phyloP scores from a whole-genome alignment of 768 basidiomycete genomes.

The Hortiboletus campestris region DNA sequence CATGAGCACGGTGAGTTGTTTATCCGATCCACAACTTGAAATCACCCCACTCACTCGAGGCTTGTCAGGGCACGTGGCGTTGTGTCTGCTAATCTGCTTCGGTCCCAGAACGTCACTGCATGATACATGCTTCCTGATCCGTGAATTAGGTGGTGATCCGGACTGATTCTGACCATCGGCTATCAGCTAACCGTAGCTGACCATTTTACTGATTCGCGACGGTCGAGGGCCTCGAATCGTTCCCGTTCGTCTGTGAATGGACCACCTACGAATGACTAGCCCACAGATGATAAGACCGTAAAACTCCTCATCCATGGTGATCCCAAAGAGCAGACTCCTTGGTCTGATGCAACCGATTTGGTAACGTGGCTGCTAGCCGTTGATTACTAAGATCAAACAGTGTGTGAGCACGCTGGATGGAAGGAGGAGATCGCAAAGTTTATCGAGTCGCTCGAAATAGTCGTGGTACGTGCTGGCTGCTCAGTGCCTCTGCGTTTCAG shows the following conservation, averaged over 20 bases:
- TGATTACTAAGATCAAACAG: not conserved
- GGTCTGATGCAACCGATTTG: too few species aligned
- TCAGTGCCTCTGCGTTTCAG: not conserved
- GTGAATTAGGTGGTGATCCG: too few species aligned
- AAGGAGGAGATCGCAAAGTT: not conserved
- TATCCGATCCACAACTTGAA: not conserved
- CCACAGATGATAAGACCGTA: not conserved
- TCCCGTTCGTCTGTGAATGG: not conserved
- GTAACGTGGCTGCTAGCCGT: too few species aligned
- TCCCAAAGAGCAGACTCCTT: not conserved
- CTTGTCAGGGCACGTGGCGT: not conserved
- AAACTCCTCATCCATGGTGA: not conserved
- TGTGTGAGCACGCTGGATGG: not conserved
- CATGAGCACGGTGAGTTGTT: not conserved
- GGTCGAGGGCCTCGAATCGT: not conserved
- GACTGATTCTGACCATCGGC: too few species aligned
- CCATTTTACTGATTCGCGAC: not conserved
- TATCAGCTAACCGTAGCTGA: not conserved
- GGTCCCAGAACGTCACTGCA: too few species aligned
- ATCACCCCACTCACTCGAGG: not conserved
- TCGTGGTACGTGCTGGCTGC: not conserved
- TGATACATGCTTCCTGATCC: too few species aligned
- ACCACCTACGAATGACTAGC: not conserved
- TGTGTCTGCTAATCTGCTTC: not conserved
- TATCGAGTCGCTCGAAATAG: not conserved